Conservation (phyloP, 805 yeast genomes). For the Blastobotrys chiropterorum region DNA sequence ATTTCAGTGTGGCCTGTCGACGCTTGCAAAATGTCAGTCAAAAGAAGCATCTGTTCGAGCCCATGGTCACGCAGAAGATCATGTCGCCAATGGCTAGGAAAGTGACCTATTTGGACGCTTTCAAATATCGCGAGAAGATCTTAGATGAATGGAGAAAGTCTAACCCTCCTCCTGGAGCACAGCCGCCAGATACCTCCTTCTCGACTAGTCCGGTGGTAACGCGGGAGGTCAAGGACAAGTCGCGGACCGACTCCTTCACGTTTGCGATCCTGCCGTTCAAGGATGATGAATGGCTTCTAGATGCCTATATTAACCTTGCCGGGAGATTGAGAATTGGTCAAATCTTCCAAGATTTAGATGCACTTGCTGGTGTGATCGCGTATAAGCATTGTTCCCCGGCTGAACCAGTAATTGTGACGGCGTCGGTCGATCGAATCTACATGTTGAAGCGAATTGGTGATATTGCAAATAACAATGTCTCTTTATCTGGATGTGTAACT, state of each 20-base stretch:
- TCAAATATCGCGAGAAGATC: slow-evolving; percentile 65
- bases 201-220: slow-evolving; percentile 69
- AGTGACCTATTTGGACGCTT: slow-evolving; percentile 85
- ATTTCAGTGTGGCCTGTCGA: neutral
- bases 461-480: slow-evolving; percentile 64
- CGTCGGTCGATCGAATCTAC: slow-evolving; percentile 86
- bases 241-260: slow-evolving; percentile 62
- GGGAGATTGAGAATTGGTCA: slow-evolving; percentile 93
- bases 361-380: slow-evolving; percentile 90
- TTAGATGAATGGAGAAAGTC: slow-evolving; percentile 60
- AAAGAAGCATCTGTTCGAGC: slow-evolving; percentile 27
- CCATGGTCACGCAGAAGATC: slow-evolving; percentile 27
- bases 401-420: slow-evolving; percentile 92
- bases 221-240: slow-evolving; percentile 62
- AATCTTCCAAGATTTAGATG: slow-evolving; percentile 88
- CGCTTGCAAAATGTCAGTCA: neutral
- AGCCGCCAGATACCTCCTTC: slow-evolving; percentile 24
- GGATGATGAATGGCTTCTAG: slow-evolving; percentile 75
- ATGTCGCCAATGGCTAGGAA: slow-evolving; percentile 36
- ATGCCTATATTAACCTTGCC: slow-evolving; percentile 79
- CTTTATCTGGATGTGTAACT: slow-evolving; percentile 84
- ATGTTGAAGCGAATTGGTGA: slow-evolving; percentile 81
- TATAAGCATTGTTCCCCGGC: slow-evolving; percentile 93
- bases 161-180: slow-evolving; percentile 45
- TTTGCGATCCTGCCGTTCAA: slow-evolving; percentile 63